Evolutionary conservation across 108 stramenopile genomes (phyloP), one percentile per base, ranked within the genome.

Genomic region (Nitzschia palea): DNA sequence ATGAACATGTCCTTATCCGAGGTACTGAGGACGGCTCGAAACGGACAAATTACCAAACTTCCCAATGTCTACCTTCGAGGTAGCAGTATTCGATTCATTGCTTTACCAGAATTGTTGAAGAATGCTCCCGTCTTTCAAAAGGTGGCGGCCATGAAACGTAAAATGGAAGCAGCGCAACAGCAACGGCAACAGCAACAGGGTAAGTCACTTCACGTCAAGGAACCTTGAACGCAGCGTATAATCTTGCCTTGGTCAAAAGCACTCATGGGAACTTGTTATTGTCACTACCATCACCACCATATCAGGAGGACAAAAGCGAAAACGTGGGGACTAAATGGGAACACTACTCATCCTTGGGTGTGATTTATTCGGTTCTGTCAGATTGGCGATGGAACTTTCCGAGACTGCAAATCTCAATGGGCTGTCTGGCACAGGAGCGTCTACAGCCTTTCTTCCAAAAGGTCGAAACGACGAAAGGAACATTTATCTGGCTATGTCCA

Each of bases 121-220:
- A 94, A 91, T 77, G 94, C 97, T 9, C 96, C 97, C 6, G 84
- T 97, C 23, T 97, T 98, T 71, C 94, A 96, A 78, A 96, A 90
- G 61, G 96, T 98, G 27, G 79, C 92, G 42, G 82, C 71, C 52
- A 89, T 94, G 91, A 94, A 95, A 69, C 87, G 89, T 60, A 95
- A 92, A 84, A 85, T 92, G 82, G 93, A 90, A 61, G 78, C 79
- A 69, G 71, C 66, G 5, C 43, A 44, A 48, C 23, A 59, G 28
- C 62, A 73, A 31, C 31, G 72, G 44, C 77, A 72, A 27, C 74
- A 54, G 25, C 62, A 63, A 47, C 26, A 25, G 30, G 32, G 47
- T 63, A 63, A 9, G 62, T 9, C n/a, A 2, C 35, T 22, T 57
- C 1, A 1, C 15, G 1, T 3, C 1, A 32, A 34, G 51, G 3